phyloP scores from a whole-genome alignment of 208 protist genomes.

The Leishmania turanica region DNA sequence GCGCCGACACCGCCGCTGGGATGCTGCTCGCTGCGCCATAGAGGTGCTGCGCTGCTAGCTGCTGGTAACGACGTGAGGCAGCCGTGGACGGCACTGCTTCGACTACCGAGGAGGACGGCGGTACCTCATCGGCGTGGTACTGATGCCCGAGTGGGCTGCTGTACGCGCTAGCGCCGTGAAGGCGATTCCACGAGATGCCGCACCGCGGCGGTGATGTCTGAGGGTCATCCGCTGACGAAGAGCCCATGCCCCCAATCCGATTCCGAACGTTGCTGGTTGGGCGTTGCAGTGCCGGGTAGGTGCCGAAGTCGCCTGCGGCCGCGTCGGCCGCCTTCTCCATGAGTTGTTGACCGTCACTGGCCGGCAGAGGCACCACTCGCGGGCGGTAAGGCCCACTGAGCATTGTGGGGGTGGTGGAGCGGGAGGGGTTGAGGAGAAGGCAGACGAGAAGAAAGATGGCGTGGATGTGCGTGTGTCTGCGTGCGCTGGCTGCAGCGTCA shows the following conservation, averaged over 20 bases:
- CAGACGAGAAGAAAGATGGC: not conserved
- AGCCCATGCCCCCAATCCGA: not conserved
- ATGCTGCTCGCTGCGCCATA: slow-evolving; percentile 9
- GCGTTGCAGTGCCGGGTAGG: slow-evolving; percentile 1
- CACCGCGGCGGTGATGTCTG: slow-evolving; percentile 8
- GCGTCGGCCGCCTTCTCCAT: not conserved
- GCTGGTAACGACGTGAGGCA: slow-evolving; percentile 6
- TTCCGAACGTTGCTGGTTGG: not conserved
- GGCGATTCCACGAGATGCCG: slow-evolving; percentile 21
- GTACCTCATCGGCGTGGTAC: slow-evolving; percentile 23
- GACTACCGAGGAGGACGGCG: not conserved
- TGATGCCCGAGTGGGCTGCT: not conserved
- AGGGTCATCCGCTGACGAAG: not conserved
- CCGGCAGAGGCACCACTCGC: slow-evolving; percentile 1
- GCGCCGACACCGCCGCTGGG: no score
- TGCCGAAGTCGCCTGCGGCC: not conserved
- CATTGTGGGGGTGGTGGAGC: not conserved
- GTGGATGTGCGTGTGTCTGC: not conserved
- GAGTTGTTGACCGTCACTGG: not conserved
- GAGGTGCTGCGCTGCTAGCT: slow-evolving; percentile 23
- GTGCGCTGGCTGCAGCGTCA: not conserved
- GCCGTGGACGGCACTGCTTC: not conserved
- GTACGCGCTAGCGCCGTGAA: slow-evolving; percentile 8
- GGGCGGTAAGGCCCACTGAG: slow-evolving; percentile 12
- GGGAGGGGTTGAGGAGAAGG: not conserved